Evolutionary conservation across 2,329 filamentous ascomycete genomes (phyloP).

Genomic region (Claviceps digitariae): DNA sequence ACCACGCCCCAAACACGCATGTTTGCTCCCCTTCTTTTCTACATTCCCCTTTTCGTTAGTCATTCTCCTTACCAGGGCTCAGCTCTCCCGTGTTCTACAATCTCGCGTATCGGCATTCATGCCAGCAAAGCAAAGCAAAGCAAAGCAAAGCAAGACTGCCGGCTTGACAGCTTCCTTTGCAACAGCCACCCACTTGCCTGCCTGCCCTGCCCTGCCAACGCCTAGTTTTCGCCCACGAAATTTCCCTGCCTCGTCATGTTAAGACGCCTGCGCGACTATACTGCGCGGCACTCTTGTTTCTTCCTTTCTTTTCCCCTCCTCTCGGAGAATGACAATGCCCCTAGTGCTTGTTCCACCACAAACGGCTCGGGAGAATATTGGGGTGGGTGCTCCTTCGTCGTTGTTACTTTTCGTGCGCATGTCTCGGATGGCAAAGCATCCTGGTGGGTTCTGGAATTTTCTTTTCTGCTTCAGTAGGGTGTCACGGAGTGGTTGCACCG

Average conservation of each 20-base stretch:
- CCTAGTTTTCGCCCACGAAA: not conserved
- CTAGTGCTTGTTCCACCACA: not conserved
- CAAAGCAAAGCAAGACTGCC: not conserved
- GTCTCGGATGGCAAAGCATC: not conserved
- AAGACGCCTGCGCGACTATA: not conserved
- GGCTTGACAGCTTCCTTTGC: no score
- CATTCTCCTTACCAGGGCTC: no score
- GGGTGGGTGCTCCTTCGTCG: no score
- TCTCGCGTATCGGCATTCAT: not conserved
- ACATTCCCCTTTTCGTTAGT: no score
- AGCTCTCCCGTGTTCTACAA: no score
- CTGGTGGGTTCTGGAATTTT: slow-evolving; percentile 2
- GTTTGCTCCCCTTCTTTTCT: not conserved
- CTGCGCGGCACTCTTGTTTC: not conserved
- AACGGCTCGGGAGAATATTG: not conserved
- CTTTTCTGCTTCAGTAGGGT: slow-evolving; percentile 1
- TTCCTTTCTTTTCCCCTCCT: no score
- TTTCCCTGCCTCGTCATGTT: not conserved
- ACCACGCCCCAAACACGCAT: not conserved
- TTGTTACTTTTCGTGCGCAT: no score
- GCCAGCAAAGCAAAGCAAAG: not conserved
- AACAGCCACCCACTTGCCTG: no score
- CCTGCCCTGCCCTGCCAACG: no score
- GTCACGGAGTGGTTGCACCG: not conserved
- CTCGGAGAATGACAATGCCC: not conserved